phyloP scores from a whole-genome alignment of 2,329 filamentous ascomycete genomes.

The Apiospora kogelbergensis region DNA sequence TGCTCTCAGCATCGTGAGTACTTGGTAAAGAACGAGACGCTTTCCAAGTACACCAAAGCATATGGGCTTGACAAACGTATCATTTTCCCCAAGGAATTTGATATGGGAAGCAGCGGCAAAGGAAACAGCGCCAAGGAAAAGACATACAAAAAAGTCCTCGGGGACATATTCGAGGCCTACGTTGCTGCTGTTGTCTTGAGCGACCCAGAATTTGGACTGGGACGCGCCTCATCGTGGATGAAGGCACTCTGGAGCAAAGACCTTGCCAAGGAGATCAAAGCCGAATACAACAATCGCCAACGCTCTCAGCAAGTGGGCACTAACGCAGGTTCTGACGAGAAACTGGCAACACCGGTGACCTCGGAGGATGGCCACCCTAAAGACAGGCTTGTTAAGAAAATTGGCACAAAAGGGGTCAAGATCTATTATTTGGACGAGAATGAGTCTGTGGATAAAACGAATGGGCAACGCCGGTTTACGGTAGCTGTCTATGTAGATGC shows the following conservation, averaged over 20 bases:
- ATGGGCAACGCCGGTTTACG: slow-evolving; percentile 53
- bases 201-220: slow-evolving; percentile 61
- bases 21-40: slow-evolving; percentile 77
- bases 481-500: slow-evolving; percentile 67
- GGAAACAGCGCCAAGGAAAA: slow-evolving; percentile 46
- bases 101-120: slow-evolving; percentile 30
- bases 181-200: slow-evolving; percentile 76
- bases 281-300: slow-evolving; percentile 26
- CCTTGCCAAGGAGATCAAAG: slow-evolving; percentile 54
- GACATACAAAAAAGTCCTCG: slow-evolving; percentile 70
- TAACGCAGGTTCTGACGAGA: slow-evolving; percentile 11
- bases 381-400: slow-evolving; percentile 47
- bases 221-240: slow-evolving; percentile 68
- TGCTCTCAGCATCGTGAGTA: slow-evolving; percentile 75
- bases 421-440: slow-evolving; percentile 62
- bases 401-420: slow-evolving; percentile 58
- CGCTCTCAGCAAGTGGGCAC: slow-evolving; percentile 16
- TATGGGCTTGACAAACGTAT: slow-evolving; percentile 72
- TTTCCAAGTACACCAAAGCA: slow-evolving; percentile 65
- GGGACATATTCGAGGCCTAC: slow-evolving; percentile 90
- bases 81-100: slow-evolving; percentile 51
- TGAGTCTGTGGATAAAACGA: slow-evolving; percentile 54
- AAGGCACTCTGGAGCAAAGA: slow-evolving; percentile 71
- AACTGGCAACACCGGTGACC: slow-evolving; percentile 16
- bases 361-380: slow-evolving; percentile 40